phyloP scores from a whole-genome alignment of 2,329 filamentous ascomycete genomes.

The Metarhizium guizhouense region DNA sequence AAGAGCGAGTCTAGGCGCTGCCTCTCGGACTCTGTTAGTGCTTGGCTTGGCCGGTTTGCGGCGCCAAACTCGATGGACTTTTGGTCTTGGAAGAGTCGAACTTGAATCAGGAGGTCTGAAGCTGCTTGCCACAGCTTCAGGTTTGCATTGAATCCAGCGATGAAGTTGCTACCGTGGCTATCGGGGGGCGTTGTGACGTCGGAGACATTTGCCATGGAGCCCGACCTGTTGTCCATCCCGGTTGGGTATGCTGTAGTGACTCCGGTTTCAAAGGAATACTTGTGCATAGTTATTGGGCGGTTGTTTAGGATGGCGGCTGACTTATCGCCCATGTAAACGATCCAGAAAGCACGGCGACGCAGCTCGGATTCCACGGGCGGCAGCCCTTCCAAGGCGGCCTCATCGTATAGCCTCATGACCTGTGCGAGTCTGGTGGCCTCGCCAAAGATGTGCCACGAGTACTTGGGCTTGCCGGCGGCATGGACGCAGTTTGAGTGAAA shows the following conservation, averaged over 20 bases:
- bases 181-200: slow-evolving; percentile 9
- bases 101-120: slow-evolving; percentile 28
- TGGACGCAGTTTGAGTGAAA: slow-evolving; percentile 37
- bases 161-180: slow-evolving; percentile 17
- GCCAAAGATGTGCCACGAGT: slow-evolving; percentile 36
- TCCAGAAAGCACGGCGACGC: slow-evolving; percentile 28
- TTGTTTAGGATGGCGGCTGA: slow-evolving; percentile 30
- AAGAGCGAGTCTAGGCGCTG: slow-evolving; percentile 25
- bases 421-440: slow-evolving; percentile 32
- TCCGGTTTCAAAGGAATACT: slow-evolving; percentile 30
- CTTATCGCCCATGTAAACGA: slow-evolving; percentile 31
- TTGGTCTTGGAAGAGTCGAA: slow-evolving; percentile 22
- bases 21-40: slow-evolving; percentile 17
- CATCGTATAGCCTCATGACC: slow-evolving; percentile 33
- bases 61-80: slow-evolving; percentile 7
- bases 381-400: slow-evolving; percentile 25
- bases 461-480: slow-evolving; percentile 30
- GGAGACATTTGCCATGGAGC: slow-evolving; percentile 6
- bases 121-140: slow-evolving; percentile 30
- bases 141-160: slow-evolving; percentile 33
- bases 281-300: slow-evolving; percentile 33
- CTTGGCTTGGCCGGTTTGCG: background rate
- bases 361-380: slow-evolving; percentile 28
- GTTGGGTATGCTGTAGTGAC: slow-evolving; percentile 27
- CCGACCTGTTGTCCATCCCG: slow-evolving; percentile 19